Evolutionary conservation across 129 eudicot genomes (phyloP).

Genomic region (Tanacetum coccineum): DNA sequence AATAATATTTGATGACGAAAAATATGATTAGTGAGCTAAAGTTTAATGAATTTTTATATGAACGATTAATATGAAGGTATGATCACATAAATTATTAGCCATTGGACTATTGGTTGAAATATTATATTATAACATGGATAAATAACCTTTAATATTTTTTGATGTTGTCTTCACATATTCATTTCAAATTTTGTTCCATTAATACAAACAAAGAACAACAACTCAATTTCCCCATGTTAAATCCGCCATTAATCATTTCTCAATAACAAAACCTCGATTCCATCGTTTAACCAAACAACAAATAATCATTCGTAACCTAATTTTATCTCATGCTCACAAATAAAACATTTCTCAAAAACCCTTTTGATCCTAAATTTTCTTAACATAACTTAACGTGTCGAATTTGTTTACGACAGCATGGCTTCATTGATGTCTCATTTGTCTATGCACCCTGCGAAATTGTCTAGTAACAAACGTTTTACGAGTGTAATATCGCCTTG

Average conservation of each 20-base stretch:
- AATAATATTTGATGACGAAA: no score
- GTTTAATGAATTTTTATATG: no score
- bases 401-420: conserved; percentile 16
- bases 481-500: conserved; percentile 21
- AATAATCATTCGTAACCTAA: conserved; percentile 28
- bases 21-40: no score
- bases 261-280: conserved; percentile 29
- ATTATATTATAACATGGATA: no score
- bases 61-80: no score
- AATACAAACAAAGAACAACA: conserved; percentile 16
- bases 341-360: conserved; percentile 16
- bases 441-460: conserved; percentile 30
- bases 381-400: not conserved
- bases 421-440: conserved; percentile 26
- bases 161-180: conserved; percentile 4
- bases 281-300: conserved; percentile 23
- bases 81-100: no score
- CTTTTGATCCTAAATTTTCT: conserved; percentile 25
- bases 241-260: conserved; percentile 32
- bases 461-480: conserved; percentile 18
- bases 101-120: no score
- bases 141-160: no score
- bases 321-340: conserved; percentile 1
- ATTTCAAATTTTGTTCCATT: conserved; percentile 21
- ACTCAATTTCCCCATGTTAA: conserved; percentile 21